A percentile compares a stretch with the other conserved stretches of the same genome.
Evolutionary conservation across 2,329 filamentous ascomycete genomes (phyloP).

Genomic region (Periglandula ipomoeae): DNA sequence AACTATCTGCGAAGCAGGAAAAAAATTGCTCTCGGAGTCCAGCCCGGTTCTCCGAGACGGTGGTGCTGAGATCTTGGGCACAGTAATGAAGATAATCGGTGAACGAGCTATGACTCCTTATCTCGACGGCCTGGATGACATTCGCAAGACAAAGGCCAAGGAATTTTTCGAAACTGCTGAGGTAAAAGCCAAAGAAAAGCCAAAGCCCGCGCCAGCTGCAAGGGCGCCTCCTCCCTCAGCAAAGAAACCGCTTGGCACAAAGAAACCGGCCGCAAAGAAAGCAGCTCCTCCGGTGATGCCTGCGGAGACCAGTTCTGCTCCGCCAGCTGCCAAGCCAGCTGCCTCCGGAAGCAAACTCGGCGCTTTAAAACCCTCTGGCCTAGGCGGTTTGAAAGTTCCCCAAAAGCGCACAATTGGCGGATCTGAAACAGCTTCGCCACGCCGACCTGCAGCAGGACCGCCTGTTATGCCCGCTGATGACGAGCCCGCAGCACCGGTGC

Average conservation of each 20-base stretch:
- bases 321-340: slow-evolving; percentile 45
- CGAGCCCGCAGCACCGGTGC: slow-evolving; percentile 47
- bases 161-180: slow-evolving; percentile 67
- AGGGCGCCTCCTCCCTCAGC: slow-evolving; percentile 37
- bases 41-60: slow-evolving; percentile 78
- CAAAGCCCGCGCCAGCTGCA: slow-evolving; percentile 64
- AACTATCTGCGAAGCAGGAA: slow-evolving; percentile 76
- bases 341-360: slow-evolving; percentile 42
- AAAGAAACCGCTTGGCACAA: slow-evolving; percentile 38
- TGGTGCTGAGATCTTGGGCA: slow-evolving; percentile 86
- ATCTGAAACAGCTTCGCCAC: slow-evolving; percentile 43
- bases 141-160: slow-evolving; percentile 90
- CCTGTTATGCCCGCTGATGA: slow-evolving; percentile 46
- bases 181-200: slow-evolving; percentile 53
- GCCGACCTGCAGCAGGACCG: slow-evolving; percentile 38
- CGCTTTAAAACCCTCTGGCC: slow-evolving; percentile 41
- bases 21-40: slow-evolving; percentile 84
- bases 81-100: slow-evolving; percentile 96
- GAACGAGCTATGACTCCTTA: slow-evolving; percentile 92
- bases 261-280: slow-evolving; percentile 36
- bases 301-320: slow-evolving; percentile 41
- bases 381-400: slow-evolving; percentile 51
- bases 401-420: slow-evolving; percentile 44
- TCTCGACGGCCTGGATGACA: slow-evolving; percentile 87
- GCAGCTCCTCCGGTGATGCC: slow-evolving; percentile 31